phyloP scores from a whole-genome alignment of 495 filamentous ascomycete genomes.

The Penicillium ucsense region DNA sequence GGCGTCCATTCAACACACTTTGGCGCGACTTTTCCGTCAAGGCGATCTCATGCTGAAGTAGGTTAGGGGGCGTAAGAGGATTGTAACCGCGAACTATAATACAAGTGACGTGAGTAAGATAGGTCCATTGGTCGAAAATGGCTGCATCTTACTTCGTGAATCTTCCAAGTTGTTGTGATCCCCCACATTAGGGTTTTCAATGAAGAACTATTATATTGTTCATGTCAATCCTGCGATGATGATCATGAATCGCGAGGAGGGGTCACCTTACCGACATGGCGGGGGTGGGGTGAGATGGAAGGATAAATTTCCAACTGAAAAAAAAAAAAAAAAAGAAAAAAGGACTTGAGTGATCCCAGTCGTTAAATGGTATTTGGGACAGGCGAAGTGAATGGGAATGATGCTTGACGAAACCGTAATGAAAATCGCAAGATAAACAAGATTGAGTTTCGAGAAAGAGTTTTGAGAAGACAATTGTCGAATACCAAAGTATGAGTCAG shows the following conservation, averaged over 20 bases:
- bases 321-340: background rate
- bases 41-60: constrained; percentile 90
- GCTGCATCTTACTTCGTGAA: constrained; percentile 63
- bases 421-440: too few relatives aligned
- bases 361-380: background rate
- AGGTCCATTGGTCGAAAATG: background rate
- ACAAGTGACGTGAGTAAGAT: constrained; percentile 1
- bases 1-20: constrained; percentile 72
- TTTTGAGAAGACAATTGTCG: too few relatives aligned
- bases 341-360: background rate
- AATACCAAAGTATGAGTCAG: constrained; percentile 13
- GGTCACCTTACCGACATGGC: constrained; percentile 36
- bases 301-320: background rate
- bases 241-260: constrained; percentile 3
- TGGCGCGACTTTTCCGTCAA: constrained; percentile 66
- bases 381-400: too few relatives aligned
- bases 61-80: constrained; percentile 83
- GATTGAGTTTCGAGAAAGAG: too few relatives aligned
- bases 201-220: constrained; percentile 55
- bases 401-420: too few relatives aligned
- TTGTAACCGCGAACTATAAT: constrained; percentile 76
- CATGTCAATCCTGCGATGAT: constrained; percentile 2
- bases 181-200: constrained; percentile 82
- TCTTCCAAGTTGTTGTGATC: constrained; percentile 75
- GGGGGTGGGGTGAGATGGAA: constrained; percentile 8